A percentile compares a stretch with the other conserved stretches of the same genome.
Conservation (phyloP, 2,329 filamentous ascomycete species). For the Gnomoniopsis sp. region DNA sequence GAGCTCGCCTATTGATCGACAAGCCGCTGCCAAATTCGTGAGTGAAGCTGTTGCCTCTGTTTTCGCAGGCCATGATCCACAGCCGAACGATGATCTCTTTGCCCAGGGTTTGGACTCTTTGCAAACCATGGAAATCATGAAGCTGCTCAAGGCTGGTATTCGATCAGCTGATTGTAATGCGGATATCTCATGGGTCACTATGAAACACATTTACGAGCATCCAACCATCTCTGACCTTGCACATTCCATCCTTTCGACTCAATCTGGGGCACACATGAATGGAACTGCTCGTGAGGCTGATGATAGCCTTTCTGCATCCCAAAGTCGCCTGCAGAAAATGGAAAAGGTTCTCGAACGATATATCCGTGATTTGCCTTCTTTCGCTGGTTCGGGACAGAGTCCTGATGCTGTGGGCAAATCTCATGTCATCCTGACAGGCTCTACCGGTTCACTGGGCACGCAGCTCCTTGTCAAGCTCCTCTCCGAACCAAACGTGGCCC, state of each 20-base stretch:
- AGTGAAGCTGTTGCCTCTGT: conserved; percentile 9
- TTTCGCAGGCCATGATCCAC: conserved; percentile 5
- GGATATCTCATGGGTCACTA: conserved; percentile 7
- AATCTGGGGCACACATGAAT: not conserved
- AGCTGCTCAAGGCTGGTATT: conserved; percentile 15
- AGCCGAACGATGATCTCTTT: conserved; percentile 18
- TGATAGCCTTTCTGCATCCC: not conserved
- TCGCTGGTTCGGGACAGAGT: not conserved
- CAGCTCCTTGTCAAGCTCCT: conserved; percentile 30
- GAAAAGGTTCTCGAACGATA: not conserved
- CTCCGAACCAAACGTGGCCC: conserved; percentile 20
- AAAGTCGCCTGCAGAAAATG: not conserved
- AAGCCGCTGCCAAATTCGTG: conserved; percentile 3
- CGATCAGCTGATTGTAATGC: not conserved
- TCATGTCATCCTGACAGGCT: conserved; percentile 30
- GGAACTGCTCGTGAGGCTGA: not conserved
- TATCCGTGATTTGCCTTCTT: not conserved
- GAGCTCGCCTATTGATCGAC: not conserved
- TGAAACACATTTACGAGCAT: conserved; percentile 18
- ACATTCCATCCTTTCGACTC: not conserved
- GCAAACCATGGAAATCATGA: conserved; percentile 17
- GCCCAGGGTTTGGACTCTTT: conserved; percentile 19
- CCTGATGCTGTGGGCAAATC: conserved; percentile 10
- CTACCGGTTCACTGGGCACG: conserved; percentile 31
- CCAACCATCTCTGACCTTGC: conserved; percentile 17